Evolutionary conservation across 1,284 basidiomycete genomes (phyloP).

Genomic region (Naganishia liquefaciens): DNA sequence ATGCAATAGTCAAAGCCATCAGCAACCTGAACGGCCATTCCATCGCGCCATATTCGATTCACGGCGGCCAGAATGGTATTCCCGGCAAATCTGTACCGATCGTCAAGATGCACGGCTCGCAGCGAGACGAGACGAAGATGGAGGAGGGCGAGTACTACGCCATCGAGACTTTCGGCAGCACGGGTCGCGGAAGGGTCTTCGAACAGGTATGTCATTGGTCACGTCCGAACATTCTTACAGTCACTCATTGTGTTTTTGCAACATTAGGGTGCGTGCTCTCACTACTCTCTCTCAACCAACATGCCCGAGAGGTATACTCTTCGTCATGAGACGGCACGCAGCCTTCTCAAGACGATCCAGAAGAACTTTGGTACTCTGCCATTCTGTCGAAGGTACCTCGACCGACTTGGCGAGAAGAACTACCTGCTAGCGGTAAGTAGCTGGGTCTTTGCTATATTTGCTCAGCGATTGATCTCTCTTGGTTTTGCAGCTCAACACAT

Average conservation of each 20-base stretch:
- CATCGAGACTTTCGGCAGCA: conserved; percentile 98
- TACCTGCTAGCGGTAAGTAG: conserved; percentile 82
- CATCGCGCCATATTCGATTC: conserved; percentile 85
- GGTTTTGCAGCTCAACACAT: conserved; percentile 72
- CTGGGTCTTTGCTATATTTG: background rate
- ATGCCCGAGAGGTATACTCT: conserved; percentile 44
- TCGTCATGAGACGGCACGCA: conserved; percentile 74
- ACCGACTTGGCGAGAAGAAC: conserved; percentile 88
- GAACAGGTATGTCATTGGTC: conserved; percentile 63
- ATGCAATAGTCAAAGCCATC: conserved; percentile 76
- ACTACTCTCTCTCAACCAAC: conserved; percentile 66
- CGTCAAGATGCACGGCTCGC: conserved; percentile 69
- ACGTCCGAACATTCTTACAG: conserved; percentile 32
- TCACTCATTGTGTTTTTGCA: background rate
- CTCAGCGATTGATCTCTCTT: conserved; percentile 1
- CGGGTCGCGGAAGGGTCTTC: conserved; percentile 88
- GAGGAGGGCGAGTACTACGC: conserved; percentile 99
- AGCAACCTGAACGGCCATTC: conserved; percentile 88
- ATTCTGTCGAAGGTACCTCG: conserved; percentile 93
- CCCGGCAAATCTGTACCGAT: conserved; percentile 77
- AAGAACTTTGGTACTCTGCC: conserved; percentile 93
- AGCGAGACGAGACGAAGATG: conserved; percentile 84
- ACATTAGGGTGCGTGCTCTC: conserved; percentile 81
- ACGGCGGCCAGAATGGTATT: conserved; percentile 60
- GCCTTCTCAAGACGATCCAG: conserved; percentile 83